Conservation (phyloP, 75 land plant genomes). For the Pinus taeda region DNA sequence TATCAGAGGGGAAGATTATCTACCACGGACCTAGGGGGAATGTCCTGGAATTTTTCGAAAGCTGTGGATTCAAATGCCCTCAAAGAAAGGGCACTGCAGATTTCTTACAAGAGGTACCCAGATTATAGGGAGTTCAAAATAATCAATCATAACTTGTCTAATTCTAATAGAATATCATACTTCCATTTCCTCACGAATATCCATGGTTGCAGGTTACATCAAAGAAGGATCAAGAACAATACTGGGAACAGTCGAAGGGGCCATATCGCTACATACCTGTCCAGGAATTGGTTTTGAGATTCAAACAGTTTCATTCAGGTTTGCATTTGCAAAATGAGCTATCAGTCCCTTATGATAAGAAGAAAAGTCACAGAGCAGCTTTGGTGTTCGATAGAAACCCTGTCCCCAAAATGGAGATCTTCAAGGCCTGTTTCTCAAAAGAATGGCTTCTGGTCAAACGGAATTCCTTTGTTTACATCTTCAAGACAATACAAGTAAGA, state of each 20-base stretch:
- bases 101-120: slow-evolving; percentile 45
- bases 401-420: slow-evolving; percentile 54
- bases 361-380: slow-evolving; percentile 66
- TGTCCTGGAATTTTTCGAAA: slow-evolving; percentile 74
- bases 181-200: slow-evolving; percentile 54
- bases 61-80: slow-evolving; percentile 71
- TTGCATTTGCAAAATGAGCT: slow-evolving; percentile 42
- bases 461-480: slow-evolving; percentile 77
- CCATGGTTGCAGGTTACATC: slow-evolving; percentile 87
- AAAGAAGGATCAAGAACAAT: slow-evolving; percentile 88
- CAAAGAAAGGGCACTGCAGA: slow-evolving; percentile 18
- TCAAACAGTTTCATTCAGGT: slow-evolving; percentile 74
- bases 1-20: slow-evolving; percentile 79
- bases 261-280: slow-evolving; percentile 68
- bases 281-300: slow-evolving; percentile 58
- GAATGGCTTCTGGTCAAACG: slow-evolving; percentile 78
- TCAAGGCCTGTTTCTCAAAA: slow-evolving; percentile 64
- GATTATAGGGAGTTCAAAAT: neutral
- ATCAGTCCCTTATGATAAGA: slow-evolving; percentile 67
- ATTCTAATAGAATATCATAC: slow-evolving; percentile 12
- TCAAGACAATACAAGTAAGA: slow-evolving; percentile 44
- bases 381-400: slow-evolving; percentile 45
- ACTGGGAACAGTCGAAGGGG: slow-evolving; percentile 62
- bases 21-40: slow-evolving; percentile 80
- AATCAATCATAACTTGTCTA: too few species aligned